phyloP scores from a whole-genome alignment of 2,329 filamentous ascomycete species.

The Fusarium gaditjirri region DNA sequence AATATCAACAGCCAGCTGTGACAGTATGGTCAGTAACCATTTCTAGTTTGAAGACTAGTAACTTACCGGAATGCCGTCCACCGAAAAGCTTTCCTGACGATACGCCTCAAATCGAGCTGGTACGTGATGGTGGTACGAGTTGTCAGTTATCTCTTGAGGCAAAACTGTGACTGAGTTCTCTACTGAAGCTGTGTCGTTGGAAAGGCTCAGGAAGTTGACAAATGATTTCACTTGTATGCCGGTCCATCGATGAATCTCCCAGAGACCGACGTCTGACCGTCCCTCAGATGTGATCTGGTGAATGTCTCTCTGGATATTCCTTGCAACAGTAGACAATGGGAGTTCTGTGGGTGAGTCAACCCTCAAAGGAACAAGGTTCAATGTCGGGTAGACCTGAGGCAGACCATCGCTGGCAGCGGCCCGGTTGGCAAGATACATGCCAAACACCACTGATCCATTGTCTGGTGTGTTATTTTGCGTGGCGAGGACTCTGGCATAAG shows the following conservation, averaged over 20 bases:
- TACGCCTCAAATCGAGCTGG: conserved; percentile 12
- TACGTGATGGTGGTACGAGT: neutral
- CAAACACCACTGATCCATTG: conserved; percentile 66
- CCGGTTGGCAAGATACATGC: conserved; percentile 86
- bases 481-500: conserved; percentile 65
- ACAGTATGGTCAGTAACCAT: neutral
- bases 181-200: conserved; percentile 32
- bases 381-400: conserved; percentile 70
- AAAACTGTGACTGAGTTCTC: conserved; percentile 11
- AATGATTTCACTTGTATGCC: conserved; percentile 76
- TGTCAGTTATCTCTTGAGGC: neutral
- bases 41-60: no score
- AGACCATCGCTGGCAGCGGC: conserved; percentile 62
- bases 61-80: conserved; percentile 46
- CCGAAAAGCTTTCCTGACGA: conserved; percentile 39
- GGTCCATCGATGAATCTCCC: conserved; percentile 81
- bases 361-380: conserved; percentile 81
- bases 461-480: conserved; percentile 46
- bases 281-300: conserved; percentile 63
- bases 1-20: conserved; percentile 54
- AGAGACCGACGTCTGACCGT: conserved; percentile 70
- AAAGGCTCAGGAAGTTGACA: conserved; percentile 81
- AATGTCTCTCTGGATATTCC: conserved; percentile 74
- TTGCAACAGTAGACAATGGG: conserved; percentile 62
- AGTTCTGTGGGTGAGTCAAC: conserved; percentile 54